A percentile compares a stretch with the other conserved stretches of the same genome.
Evolutionary conservation across 371 early-diverging fungal species (phyloP).

Genomic region (Funneliformis caledonium): DNA sequence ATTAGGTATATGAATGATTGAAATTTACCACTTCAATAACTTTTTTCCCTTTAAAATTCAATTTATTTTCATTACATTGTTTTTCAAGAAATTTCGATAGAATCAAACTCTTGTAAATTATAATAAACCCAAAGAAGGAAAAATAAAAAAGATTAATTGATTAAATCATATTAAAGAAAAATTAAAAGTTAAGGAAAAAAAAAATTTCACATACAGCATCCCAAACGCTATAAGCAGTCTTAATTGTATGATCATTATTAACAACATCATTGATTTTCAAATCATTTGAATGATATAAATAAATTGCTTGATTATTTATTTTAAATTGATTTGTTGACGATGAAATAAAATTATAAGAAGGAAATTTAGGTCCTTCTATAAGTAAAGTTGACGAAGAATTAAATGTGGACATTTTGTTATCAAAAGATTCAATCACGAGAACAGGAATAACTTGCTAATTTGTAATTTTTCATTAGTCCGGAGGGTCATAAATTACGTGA

Average conservation of each 20-base stretch:
- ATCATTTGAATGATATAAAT: background rate
- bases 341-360: constrained; percentile 26
- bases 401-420: background rate
- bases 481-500: too few relatives aligned
- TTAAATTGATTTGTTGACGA: background rate
- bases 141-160: constrained; percentile 44
- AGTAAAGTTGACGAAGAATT: background rate
- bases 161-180: background rate
- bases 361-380: constrained; percentile 34
- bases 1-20: background rate
- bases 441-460: too few relatives aligned
- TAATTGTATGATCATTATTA: constrained; percentile 12
- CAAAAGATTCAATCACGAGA: background rate
- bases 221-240: constrained; percentile 24
- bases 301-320: constrained; percentile 27
- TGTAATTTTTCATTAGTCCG: too few relatives aligned
- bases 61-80: constrained; percentile 25
- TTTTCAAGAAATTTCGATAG: constrained; percentile 46
- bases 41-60: constrained; percentile 34
- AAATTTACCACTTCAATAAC: constrained; percentile 44
- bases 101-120: constrained; percentile 40
- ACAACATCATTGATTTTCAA: background rate
- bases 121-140: background rate
- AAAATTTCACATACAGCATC: constrained; percentile 30
- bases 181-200: constrained; percentile 38